Percentiles rank a stretch among this genome's conserved stretches.
phyloP scores from a whole-genome alignment of 1,284 basidiomycete species.

The Ganoderma sp. region DNA sequence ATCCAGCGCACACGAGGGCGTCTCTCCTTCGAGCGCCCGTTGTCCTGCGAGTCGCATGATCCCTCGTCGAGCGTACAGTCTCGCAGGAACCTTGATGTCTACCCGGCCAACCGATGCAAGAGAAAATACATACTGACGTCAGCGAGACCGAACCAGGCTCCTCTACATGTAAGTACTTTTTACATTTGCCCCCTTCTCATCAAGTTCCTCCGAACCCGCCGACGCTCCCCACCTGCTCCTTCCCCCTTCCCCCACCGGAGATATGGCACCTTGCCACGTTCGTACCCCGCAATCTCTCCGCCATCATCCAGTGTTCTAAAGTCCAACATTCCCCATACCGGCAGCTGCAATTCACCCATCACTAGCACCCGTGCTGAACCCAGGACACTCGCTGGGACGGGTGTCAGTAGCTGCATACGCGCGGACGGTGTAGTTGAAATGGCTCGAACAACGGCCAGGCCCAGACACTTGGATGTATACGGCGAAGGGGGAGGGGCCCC shows the following conservation, averaged over 20 bases:
- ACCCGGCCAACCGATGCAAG: too few relatives aligned
- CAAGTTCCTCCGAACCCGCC: slow-evolving; percentile 83
- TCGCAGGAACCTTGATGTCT: too few relatives aligned
- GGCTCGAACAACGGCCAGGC: slow-evolving; percentile 76
- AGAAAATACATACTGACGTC: too few relatives aligned
- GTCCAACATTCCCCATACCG: slow-evolving; percentile 88
- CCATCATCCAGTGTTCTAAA: slow-evolving; percentile 51
- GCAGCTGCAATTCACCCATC: slow-evolving; percentile 88
- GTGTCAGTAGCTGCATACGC: slow-evolving; percentile 77
- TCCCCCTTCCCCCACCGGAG: slow-evolving; percentile 78
- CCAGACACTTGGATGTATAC: slow-evolving; percentile 63
- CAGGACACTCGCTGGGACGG: slow-evolving; percentile 60
- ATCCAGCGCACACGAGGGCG: too few relatives aligned
- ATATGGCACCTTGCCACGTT: slow-evolving; percentile 75
- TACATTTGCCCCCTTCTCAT: slow-evolving; percentile 83
- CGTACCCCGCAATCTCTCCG: slow-evolving; percentile 58
- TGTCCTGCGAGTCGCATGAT: too few relatives aligned
- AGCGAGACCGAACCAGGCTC: too few relatives aligned
- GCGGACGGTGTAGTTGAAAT: slow-evolving; percentile 46
- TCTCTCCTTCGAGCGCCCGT: too few relatives aligned
- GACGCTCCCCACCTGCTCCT: slow-evolving; percentile 70
- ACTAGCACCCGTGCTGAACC: slow-evolving; percentile 58
- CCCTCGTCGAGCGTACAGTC: too few relatives aligned
- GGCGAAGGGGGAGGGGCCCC: slow-evolving; percentile 59
- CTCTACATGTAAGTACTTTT: background rate